Percentiles rank a stretch among this genome's conserved stretches.
These are phyloP conservation scores for Boletus sp. DNA, from an alignment of 1,284 basidiomycete species.

Conservation along the genomic window DNA sequence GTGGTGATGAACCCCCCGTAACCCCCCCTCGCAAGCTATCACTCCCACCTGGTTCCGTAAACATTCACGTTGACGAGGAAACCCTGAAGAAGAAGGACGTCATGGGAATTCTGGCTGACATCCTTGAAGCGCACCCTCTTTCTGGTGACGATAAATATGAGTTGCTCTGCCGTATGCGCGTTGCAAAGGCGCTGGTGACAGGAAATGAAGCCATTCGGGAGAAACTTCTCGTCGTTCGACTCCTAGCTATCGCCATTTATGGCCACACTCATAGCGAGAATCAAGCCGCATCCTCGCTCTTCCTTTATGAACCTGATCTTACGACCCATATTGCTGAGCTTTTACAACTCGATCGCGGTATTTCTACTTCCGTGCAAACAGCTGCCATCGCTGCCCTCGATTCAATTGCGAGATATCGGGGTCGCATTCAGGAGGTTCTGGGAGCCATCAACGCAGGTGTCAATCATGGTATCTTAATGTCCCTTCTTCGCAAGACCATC, in stretches of 20 bases:
- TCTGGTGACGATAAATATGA: constrained; percentile 88
- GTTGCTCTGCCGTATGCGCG: constrained; percentile 83
- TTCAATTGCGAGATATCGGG: constrained; percentile 83
- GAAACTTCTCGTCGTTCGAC: constrained; percentile 78
- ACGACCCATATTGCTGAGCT: constrained; percentile 88
- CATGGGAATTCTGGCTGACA: constrained; percentile 76
- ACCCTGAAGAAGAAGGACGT: constrained; percentile 57
- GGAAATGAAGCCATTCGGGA: constrained; percentile 65
- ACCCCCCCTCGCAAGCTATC: constrained; percentile 42
- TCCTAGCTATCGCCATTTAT: constrained; percentile 89
- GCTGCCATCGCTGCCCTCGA: constrained; percentile 89
- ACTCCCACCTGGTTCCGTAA: constrained; percentile 49
- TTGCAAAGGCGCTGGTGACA: constrained; percentile 66
- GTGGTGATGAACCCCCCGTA: constrained; percentile 34
- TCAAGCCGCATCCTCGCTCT: constrained; percentile 77
- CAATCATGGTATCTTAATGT: constrained; percentile 94
- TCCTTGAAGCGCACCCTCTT: constrained; percentile 70
- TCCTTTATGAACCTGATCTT: constrained; percentile 93
- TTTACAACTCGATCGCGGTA: constrained; percentile 71
- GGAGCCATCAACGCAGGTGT: constrained; percentile 93
- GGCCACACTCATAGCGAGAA: constrained; percentile 81
- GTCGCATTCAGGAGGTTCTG: constrained; percentile 83
- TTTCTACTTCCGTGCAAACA: constrained; percentile 72
- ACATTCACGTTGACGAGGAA: constrained; percentile 63
- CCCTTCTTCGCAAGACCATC: constrained; percentile 78